Percentiles rank a stretch among this genome's conserved stretches.
Conservation (phyloP, 495 filamentous ascomycete genomes). For the Saxophila tyrrhenica region DNA sequence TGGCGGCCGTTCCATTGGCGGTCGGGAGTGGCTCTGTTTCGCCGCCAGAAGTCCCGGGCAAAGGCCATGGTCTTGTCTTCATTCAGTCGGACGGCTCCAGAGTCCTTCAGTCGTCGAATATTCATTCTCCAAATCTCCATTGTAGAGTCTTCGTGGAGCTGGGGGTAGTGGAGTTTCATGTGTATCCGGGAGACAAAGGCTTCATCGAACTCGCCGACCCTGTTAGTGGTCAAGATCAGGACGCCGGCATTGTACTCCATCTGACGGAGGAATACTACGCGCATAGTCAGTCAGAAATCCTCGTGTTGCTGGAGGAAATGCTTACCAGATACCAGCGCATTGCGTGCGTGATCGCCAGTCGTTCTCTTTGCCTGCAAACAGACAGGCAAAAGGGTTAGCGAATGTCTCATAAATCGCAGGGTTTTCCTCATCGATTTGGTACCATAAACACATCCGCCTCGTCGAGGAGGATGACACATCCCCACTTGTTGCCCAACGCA, state of each 20-base stretch:
- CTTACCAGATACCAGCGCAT: conserved; percentile 35
- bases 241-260: conserved; percentile 65
- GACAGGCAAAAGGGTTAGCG: too few species aligned
- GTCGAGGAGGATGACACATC: conserved; percentile 46
- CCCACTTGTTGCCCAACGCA: conserved; percentile 50
- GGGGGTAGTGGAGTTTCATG: conserved; percentile 64
- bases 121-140: background rate
- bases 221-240: conserved; percentile 62
- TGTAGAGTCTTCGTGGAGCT: conserved; percentile 38
- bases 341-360: conserved; percentile 29
- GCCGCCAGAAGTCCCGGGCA: background rate
- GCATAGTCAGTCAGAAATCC: too few species aligned
- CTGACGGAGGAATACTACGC: conserved; percentile 33
- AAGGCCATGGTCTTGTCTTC: background rate
- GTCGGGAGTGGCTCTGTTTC: background rate
- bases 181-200: conserved; percentile 57
- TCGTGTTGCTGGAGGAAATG: too few species aligned
- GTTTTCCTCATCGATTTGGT: too few species aligned
- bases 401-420: too few species aligned
- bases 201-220: conserved; percentile 59
- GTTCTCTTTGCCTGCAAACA: too few species aligned
- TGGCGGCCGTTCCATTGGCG: background rate
- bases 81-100: background rate
- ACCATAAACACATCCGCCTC: conserved; percentile 61
- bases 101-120: background rate